A percentile compares a stretch with the other conserved stretches of the same genome.
Conservation (phyloP, 495 filamentous ascomycete species). For the Tuber aestivum region DNA sequence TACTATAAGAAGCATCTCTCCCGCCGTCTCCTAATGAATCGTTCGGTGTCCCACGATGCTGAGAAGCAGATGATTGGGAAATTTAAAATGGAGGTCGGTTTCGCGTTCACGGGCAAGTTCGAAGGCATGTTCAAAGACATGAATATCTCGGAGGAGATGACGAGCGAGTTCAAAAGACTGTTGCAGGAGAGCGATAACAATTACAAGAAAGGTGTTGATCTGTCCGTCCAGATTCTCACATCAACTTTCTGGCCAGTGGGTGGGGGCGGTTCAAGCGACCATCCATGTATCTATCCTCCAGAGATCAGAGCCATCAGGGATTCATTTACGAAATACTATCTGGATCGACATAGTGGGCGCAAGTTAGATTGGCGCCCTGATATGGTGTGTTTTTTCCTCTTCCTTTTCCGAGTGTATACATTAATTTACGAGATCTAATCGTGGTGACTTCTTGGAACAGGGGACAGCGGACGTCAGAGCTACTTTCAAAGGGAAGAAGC, state of each 20-base stretch:
- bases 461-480: slow-evolving; percentile 76
- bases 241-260: slow-evolving; percentile 94
- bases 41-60: slow-evolving; percentile 77
- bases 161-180: slow-evolving; percentile 46
- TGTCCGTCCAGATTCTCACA: slow-evolving; percentile 79
- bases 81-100: slow-evolving; percentile 93
- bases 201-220: slow-evolving; percentile 62
- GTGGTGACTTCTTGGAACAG: slow-evolving; percentile 43
- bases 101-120: slow-evolving; percentile 83
- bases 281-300: slow-evolving; percentile 61
- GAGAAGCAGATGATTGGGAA: slow-evolving; percentile 94
- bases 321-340: slow-evolving; percentile 86
- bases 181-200: slow-evolving; percentile 14
- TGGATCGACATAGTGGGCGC: slow-evolving; percentile 76
- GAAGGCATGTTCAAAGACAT: slow-evolving; percentile 99
- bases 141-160: slow-evolving; percentile 80
- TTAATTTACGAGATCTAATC: background rate
- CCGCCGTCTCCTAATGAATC: slow-evolving; percentile 73
- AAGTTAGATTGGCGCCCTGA: slow-evolving; percentile 76
- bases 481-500: slow-evolving; percentile 59
- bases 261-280: slow-evolving; percentile 51
- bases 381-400: slow-evolving; percentile 46
- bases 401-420: background rate
- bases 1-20: slow-evolving; percentile 99
- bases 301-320: slow-evolving; percentile 71